Evolutionary conservation across 2,329 filamentous ascomycete genomes (phyloP).

Genomic region (Aschersonia sp.): DNA sequence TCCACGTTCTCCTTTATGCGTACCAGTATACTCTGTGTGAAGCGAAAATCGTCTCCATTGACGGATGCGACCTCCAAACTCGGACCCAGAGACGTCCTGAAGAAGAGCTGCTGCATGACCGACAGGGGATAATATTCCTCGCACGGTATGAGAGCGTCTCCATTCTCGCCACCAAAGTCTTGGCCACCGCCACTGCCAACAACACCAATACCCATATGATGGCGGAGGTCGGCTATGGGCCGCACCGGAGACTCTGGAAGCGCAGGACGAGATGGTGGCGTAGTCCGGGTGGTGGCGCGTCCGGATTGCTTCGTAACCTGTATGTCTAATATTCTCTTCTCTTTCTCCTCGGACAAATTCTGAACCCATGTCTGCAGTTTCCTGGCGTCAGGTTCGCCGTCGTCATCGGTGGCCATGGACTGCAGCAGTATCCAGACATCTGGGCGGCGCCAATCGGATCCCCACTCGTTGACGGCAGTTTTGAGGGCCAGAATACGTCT

Average conservation of each 20-base stretch:
- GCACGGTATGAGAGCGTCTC: slow-evolving; percentile 9
- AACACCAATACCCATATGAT: not conserved
- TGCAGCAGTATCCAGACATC: slow-evolving; percentile 33
- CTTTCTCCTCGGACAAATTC: slow-evolving; percentile 31
- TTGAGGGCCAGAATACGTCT: slow-evolving; percentile 27
- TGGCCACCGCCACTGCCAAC: not conserved
- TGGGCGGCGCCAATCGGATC: slow-evolving; percentile 19
- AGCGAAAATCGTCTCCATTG: slow-evolving; percentile 25
- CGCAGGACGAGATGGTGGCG: not conserved
- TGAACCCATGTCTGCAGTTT: slow-evolving; percentile 38
- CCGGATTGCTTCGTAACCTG: slow-evolving; percentile 24
- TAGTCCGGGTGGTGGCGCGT: not conserved
- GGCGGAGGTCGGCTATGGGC: not conserved
- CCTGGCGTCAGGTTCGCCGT: slow-evolving; percentile 25
- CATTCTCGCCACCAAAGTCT: slow-evolving; percentile 1
- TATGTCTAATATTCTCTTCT: slow-evolving; percentile 29
- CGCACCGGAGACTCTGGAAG: slow-evolving; percentile 4
- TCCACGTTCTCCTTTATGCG: slow-evolving; percentile 25
- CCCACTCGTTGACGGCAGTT: slow-evolving; percentile 21
- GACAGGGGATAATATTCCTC: slow-evolving; percentile 29
- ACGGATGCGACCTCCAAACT: slow-evolving; percentile 14
- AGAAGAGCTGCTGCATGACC: slow-evolving; percentile 39
- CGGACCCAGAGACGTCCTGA: slow-evolving; percentile 29
- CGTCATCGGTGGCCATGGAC: slow-evolving; percentile 26
- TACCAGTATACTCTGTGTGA: slow-evolving; percentile 36